Percentiles rank a stretch among this genome's conserved stretches.
These are phyloP conservation scores for Prosopis cineraria DNA, from an alignment of 306 rosid species.

Conservation along the genomic window DNA sequence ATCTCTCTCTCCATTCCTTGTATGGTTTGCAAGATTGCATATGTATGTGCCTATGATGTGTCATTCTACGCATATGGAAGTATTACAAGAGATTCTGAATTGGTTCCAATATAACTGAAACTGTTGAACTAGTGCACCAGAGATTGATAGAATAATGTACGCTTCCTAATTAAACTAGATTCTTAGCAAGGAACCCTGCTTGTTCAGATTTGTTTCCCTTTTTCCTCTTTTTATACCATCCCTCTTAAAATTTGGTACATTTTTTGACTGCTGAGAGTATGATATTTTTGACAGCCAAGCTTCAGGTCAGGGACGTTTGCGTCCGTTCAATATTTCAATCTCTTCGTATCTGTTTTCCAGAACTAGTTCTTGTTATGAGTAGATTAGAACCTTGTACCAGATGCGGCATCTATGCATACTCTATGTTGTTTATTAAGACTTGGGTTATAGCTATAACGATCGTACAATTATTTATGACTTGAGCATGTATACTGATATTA, in stretches of 20 bases:
- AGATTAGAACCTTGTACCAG: slow-evolving; percentile 3
- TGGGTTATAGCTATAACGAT: background rate
- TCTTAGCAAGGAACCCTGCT: background rate
- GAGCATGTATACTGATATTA: slow-evolving; percentile 8
- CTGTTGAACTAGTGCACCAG: background rate
- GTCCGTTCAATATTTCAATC: background rate
- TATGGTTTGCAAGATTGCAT: background rate
- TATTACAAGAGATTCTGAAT: background rate
- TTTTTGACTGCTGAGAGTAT: background rate
- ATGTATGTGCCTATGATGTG: background rate
- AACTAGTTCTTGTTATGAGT: slow-evolving; percentile 14
- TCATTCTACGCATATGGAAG: too few species aligned
- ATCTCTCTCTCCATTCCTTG: slow-evolving; percentile 4
- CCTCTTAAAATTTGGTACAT: background rate
- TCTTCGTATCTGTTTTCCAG: background rate
- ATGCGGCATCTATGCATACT: background rate
- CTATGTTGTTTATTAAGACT: background rate
- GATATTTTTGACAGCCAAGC: background rate
- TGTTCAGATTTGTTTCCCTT: background rate
- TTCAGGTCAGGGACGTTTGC: background rate
- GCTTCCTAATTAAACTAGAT: background rate
- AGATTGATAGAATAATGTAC: background rate
- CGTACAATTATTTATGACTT: background rate
- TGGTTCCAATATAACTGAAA: background rate
- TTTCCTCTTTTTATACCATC: background rate